These are phyloP conservation scores for Zasmidium cellare DNA, from an alignment of 2,329 filamentous ascomycete species.

Conservation along the genomic window DNA sequence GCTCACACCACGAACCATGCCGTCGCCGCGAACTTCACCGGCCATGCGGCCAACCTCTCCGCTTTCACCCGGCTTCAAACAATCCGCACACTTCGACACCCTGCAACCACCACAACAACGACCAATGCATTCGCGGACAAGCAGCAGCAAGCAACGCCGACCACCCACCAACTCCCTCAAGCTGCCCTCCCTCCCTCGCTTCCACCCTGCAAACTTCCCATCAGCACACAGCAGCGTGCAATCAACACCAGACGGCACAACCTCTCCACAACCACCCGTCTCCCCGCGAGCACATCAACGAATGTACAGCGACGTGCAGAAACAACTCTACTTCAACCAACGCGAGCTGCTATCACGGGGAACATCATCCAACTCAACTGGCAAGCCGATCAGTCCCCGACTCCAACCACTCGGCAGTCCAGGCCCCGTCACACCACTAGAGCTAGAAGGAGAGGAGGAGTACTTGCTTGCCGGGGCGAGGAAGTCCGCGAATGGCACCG, in stretches of 20 bases:
- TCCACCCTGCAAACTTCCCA: constrained; percentile 55
- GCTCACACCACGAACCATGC: constrained; percentile 27
- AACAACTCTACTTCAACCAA: constrained; percentile 51
- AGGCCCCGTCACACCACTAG: constrained; percentile 54
- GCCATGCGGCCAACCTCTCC: constrained; percentile 36
- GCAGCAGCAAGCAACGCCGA: constrained; percentile 37
- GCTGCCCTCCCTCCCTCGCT: constrained; percentile 52
- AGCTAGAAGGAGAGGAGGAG: constrained; percentile 45
- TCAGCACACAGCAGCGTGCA: constrained; percentile 36
- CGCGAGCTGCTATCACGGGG: constrained; percentile 39
- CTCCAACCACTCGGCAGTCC: constrained; percentile 52
- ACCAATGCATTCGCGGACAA: constrained; percentile 26
- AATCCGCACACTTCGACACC: constrained; percentile 30
- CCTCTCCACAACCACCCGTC: constrained; percentile 43
- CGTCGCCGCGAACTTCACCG: constrained; percentile 35
- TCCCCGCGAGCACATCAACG: constrained; percentile 45
- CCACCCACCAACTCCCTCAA: constrained; percentile 40
- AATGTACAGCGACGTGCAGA: constrained; percentile 50
- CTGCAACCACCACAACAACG: constrained; percentile 33
- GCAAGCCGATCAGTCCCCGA: constrained; percentile 49
- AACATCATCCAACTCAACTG: constrained; percentile 19
- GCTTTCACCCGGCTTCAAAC: constrained; percentile 33
- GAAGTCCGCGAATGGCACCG: constrained; percentile 19
- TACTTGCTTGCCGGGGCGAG: constrained; percentile 49
- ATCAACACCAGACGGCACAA: constrained; percentile 38